Base-by-base conservation (phyloP, 192 early-diverging fungal species). In the Gryganskiella cystojenkinii region DNA sequence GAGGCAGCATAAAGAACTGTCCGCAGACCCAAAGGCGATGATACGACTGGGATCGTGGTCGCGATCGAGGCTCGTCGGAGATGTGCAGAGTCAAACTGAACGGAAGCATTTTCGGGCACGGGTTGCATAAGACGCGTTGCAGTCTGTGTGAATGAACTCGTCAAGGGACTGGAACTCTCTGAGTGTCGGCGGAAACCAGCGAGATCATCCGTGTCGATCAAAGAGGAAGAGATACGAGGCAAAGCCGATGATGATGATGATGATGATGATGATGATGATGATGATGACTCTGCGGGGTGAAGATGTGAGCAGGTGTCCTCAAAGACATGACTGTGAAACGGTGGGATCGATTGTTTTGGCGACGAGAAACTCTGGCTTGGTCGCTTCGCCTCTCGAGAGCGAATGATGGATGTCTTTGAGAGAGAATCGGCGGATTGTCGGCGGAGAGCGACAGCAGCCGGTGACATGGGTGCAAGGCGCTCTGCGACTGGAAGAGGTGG, bases 241-340 rank as follows among this genome's bases (percentile, higher is more conserved):
- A 42, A n/a, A n/a, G n/a, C n/a, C n/a, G n/a, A n/a, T n/a, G n/a
- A n/a, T n/a, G n/a, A n/a, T n/a, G n/a, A n/a, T n/a, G n/a, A n/a
- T n/a, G n/a, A n/a, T n/a, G n/a, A n/a, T n/a, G n/a, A n/a, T n/a
- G n/a, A n/a, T n/a, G n/a, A n/a, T n/a, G n/a, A n/a, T n/a, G n/a
- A n/a, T n/a, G n/a, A n/a, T n/a, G n/a, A n/a, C n/a, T n/a, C 34
- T 34, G 27, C 27, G 43, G 24, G 37, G 2, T 68, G 59, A 9
- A 78, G 43, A 30, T 78, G 74, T 0, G 74, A 78, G 56, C 74
- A 78, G 28, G 74, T 78, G 34, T 78, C 74, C 24, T 69, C 61
- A 28, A 78, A 69, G n/a, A 61, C 33, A 9, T 56, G 55, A 2
- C 64, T 53, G 24, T 78, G 74, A 20, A 61, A 78, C 15, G 61